A percentile compares a stretch with the other conserved stretches of the same genome.
Conservation (phyloP, 2,329 filamentous ascomycete species). For the Ophiostoma australiae region DNA sequence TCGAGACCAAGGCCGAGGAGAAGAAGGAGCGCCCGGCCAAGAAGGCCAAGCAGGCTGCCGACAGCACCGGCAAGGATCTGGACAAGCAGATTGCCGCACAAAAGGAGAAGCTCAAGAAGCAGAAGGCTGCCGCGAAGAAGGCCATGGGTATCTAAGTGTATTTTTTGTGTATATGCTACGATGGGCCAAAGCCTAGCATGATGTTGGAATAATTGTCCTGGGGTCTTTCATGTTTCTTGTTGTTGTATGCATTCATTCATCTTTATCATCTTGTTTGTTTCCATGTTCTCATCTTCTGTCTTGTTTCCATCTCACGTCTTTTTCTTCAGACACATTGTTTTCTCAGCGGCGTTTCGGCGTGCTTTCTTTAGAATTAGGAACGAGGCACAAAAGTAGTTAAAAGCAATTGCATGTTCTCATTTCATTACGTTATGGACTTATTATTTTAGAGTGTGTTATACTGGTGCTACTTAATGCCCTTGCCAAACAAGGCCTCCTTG, state of each 20-base stretch:
- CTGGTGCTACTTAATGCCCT: constrained; percentile 24
- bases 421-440: background rate
- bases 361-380: constrained; percentile 18
- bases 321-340: constrained; percentile 10
- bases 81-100: constrained; percentile 57
- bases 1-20: constrained; percentile 40
- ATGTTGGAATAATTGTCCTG: background rate
- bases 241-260: constrained; percentile 2
- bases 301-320: background rate
- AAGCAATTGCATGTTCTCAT: constrained; percentile 18
- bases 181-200: background rate
- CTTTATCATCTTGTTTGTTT: constrained; percentile 14
- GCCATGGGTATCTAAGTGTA: constrained; percentile 24
- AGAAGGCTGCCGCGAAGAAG: constrained; percentile 51
- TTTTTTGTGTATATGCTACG: background rate
- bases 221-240: background rate
- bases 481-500: constrained; percentile 52
- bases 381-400: constrained; percentile 16
- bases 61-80: constrained; percentile 48
- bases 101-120: constrained; percentile 54
- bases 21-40: constrained; percentile 40
- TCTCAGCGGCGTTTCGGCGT: constrained; percentile 16
- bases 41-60: constrained; percentile 38
- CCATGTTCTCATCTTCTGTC: background rate
- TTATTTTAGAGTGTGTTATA: constrained; percentile 15